Percentiles rank a stretch among this genome's conserved stretches.
Conservation (phyloP, 2,329 filamentous ascomycete genomes). For the Sporothrix globosa region DNA sequence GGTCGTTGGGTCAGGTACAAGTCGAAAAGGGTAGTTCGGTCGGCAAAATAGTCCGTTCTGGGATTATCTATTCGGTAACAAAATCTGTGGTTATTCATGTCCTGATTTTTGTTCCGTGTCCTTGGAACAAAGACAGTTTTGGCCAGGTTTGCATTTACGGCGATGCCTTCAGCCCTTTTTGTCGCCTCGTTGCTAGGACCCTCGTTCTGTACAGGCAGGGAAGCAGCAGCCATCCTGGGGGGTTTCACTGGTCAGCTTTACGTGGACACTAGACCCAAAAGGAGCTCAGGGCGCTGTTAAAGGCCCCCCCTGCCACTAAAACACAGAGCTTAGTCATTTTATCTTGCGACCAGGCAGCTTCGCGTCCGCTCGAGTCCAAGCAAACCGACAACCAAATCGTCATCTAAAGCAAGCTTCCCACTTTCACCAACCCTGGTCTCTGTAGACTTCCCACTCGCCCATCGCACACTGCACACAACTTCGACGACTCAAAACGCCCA, state of each 20-base stretch:
- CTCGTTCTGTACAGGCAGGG: not conserved
- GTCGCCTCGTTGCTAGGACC: constrained; percentile 27
- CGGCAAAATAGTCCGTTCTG: not conserved
- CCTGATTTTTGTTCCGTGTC: not conserved
- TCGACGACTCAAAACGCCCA: not conserved
- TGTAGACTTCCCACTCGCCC: not conserved
- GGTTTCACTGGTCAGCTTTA: not conserved
- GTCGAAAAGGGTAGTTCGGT: not conserved
- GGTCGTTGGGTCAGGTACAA: not conserved
- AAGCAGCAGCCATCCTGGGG: not conserved
- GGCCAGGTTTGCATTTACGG: constrained; percentile 30
- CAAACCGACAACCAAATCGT: constrained; percentile 16
- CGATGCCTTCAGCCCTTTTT: constrained; percentile 23
- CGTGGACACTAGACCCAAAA: constrained; percentile 6
- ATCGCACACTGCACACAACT: not conserved
- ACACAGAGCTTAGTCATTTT: constrained; percentile 22
- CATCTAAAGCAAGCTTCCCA: constrained; percentile 22
- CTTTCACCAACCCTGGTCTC: not conserved
- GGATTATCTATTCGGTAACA: not conserved
- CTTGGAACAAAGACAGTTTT: not conserved
- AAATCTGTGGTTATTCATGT: not conserved
- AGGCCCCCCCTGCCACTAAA: not conserved
- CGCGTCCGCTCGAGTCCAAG: not conserved
- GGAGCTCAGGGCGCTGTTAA: not conserved
- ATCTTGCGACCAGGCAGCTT: constrained; percentile 6